Percentiles rank a stretch among this genome's conserved stretches.
phyloP scores from a whole-genome alignment of 306 rosid genomes.

The Acacia melanoxylon region DNA sequence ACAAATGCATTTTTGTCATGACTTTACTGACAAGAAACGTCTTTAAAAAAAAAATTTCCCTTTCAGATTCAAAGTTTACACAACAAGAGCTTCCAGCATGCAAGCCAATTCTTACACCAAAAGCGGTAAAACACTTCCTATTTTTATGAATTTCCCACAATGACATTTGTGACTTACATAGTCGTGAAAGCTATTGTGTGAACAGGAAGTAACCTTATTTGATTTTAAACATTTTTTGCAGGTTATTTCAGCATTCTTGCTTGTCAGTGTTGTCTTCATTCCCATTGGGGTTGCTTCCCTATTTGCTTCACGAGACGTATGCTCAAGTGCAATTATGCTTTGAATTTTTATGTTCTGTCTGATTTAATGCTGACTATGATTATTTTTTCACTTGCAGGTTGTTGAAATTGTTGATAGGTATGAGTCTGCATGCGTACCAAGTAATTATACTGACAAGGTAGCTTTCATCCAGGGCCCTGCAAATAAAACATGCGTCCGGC shows the following conservation, averaged over 20 bases:
- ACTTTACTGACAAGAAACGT: conserved; percentile 25
- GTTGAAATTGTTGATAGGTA: conserved; percentile 73
- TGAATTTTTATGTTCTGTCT: conserved; percentile 17
- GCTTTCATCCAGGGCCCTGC: conserved; percentile 51
- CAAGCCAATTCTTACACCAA: conserved; percentile 92
- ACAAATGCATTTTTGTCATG: neutral
- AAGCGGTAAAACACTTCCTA: conserved; percentile 56
- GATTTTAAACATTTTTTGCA: conserved; percentile 34
- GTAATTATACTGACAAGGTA: conserved; percentile 29
- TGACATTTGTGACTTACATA: neutral
- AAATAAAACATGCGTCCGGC: conserved; percentile 47
- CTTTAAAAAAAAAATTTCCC: neutral
- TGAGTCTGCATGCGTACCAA: conserved; percentile 61
- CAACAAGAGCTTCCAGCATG: conserved; percentile 98
- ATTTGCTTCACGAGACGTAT: conserved; percentile 78
- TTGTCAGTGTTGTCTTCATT: conserved; percentile 69
- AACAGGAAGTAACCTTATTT: neutral
- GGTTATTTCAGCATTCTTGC: conserved; percentile 91
- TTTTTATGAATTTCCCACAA: neutral
- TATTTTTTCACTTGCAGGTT: conserved; percentile 53
- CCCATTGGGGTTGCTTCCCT: conserved; percentile 86
- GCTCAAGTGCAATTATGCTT: conserved; percentile 27
- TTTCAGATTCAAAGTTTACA: conserved; percentile 85
- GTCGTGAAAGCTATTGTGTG: neutral
- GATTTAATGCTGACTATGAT: conserved; percentile 34